Percentiles rank a stretch among this genome's conserved stretches.
Conservation (phyloP, 108 stramenopile species). For the Nitzschia putrida region DNA sequence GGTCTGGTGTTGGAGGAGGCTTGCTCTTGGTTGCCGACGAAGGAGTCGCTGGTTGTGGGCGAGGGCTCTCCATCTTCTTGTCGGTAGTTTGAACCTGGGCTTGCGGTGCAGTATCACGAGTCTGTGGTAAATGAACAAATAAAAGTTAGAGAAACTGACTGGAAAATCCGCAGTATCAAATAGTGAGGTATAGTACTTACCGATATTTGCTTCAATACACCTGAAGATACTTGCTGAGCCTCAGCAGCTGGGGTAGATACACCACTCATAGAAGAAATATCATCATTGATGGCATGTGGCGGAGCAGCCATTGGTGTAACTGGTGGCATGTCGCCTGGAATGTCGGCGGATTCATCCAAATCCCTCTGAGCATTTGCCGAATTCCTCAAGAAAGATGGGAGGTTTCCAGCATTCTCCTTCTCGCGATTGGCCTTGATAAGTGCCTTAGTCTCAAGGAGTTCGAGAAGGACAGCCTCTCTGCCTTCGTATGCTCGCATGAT, state of each 20-base stretch:
- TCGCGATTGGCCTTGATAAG: conserved; percentile 87
- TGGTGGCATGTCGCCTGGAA: conserved; percentile 29
- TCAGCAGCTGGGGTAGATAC: conserved; percentile 55
- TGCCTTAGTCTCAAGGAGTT: conserved; percentile 86
- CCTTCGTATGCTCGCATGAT: conserved; percentile 92
- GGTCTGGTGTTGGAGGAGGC: conserved; percentile 26
- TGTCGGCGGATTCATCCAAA: conserved; percentile 2
- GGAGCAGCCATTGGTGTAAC: conserved; percentile 53
- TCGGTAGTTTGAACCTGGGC: background rate
- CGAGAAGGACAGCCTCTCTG: conserved; percentile 83
- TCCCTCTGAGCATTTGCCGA: conserved; percentile 41
- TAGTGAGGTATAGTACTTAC: conserved; percentile 26
- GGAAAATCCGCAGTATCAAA: background rate
- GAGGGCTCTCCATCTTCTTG: background rate
- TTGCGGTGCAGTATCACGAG: conserved; percentile 19
- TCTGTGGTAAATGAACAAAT: background rate
- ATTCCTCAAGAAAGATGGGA: conserved; percentile 75
- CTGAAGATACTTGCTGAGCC: conserved; percentile 26
- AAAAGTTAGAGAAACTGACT: background rate
- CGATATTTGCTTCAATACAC: conserved; percentile 38
- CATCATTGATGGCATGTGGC: conserved; percentile 36
- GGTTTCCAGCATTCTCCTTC: conserved; percentile 63
- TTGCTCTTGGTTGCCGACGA: conserved; percentile 10
- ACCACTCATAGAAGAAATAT: conserved; percentile 69
- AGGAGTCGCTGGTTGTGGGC: conserved; percentile 17